A percentile compares a stretch with the other conserved stretches of the same genome.
These are phyloP conservation scores for Sophora flavescens DNA, from an alignment of 306 rosid species.

Conservation along the genomic window DNA sequence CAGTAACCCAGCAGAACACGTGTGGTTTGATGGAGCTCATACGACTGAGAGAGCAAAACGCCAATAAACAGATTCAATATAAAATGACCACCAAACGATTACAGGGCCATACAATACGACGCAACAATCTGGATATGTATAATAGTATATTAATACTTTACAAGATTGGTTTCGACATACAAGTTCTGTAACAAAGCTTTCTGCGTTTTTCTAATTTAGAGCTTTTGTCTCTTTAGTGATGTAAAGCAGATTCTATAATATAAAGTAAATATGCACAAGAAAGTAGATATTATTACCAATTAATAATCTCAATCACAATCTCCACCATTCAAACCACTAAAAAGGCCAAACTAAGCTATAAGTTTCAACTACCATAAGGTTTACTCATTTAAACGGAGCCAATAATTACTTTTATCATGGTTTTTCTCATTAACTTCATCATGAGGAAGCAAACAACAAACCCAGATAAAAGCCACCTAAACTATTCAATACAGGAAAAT, in stretches of 20 bases:
- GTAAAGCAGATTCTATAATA: not conserved
- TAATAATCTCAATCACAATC: not conserved
- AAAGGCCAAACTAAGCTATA: not conserved
- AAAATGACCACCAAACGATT: too few species aligned
- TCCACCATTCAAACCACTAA: not conserved
- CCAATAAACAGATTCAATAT: too few species aligned
- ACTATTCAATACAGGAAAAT: slow-evolving; percentile 7
- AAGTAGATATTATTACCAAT: not conserved
- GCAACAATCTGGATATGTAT: too few species aligned
- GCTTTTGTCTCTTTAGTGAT: not conserved
- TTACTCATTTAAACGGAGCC: not conserved
- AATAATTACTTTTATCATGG: not conserved
- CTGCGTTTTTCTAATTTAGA: not conserved
- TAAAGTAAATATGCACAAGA: not conserved
- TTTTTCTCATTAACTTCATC: not conserved
- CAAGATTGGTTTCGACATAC: too few species aligned
- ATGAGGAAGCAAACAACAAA: not conserved
- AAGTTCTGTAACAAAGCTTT: too few species aligned
- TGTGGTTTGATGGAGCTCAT: too few species aligned
- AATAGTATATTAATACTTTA: too few species aligned
- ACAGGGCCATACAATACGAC: too few species aligned
- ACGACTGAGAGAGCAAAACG: too few species aligned
- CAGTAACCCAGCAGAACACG: too few species aligned
- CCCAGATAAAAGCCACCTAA: not conserved
- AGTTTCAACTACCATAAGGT: not conserved